Conservation (phyloP, 2,329 filamentous ascomycete genomes). For the Botrytis cinerea region DNA sequence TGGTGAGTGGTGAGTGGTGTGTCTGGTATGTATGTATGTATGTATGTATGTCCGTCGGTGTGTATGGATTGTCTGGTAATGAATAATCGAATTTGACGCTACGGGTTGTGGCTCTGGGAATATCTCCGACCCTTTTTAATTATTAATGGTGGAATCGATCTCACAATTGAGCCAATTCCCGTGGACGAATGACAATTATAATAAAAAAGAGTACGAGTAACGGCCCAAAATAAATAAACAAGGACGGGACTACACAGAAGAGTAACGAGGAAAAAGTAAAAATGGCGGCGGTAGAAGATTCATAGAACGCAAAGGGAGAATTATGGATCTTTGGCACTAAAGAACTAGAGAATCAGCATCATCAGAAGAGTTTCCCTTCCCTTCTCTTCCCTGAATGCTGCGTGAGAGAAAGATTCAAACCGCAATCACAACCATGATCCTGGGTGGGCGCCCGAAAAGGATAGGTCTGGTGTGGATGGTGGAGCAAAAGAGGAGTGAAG, state of each 20-base stretch:
- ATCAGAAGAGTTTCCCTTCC: not conserved
- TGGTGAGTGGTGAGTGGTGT: too few relatives aligned
- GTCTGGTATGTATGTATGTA: not conserved
- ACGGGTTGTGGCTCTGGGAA: not conserved
- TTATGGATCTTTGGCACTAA: slow-evolving; percentile 15
- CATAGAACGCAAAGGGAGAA: not conserved
- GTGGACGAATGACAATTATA: not conserved
- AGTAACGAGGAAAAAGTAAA: slow-evolving; percentile 8
- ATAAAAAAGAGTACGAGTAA: not conserved
- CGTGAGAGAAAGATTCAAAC: not conserved
- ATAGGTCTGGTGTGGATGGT: not conserved
- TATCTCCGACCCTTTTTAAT: not conserved
- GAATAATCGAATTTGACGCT: slow-evolving; percentile 6
- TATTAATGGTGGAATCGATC: not conserved
- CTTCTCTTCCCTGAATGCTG: not conserved
- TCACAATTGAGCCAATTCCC: not conserved
- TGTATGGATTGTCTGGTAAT: not conserved
- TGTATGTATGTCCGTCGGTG: not conserved
- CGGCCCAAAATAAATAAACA: not conserved
- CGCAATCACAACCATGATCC: not conserved
- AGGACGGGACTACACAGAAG: not conserved
- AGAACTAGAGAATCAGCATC: not conserved
- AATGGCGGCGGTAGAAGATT: not conserved
- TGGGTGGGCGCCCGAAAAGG: not conserved
- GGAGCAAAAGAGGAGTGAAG: not conserved